Conservation (phyloP, 441 rosid genomes). For the Bruguiera hainesii region DNA sequence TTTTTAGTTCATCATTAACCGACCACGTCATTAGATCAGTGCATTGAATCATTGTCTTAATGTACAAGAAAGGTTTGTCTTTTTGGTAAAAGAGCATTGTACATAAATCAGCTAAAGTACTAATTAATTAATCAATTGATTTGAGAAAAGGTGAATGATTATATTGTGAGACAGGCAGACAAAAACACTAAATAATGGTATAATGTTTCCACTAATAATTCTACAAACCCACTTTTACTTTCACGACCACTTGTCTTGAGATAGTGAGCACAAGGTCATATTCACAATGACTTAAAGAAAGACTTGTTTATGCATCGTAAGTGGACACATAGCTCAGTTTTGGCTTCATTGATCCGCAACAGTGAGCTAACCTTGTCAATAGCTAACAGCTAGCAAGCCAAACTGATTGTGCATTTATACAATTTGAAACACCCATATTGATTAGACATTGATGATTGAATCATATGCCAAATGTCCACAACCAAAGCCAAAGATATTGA, state of each 20-base stretch:
- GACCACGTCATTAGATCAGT: conserved; percentile 17
- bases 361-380: no score
- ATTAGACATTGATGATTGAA: no score
- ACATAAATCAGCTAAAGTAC: neutral
- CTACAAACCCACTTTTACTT: conserved; percentile 1
- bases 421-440: no score
- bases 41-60: conserved; percentile 10
- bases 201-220: conserved; percentile 11
- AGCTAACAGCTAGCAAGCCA: no score
- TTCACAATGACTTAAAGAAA: conserved; percentile 2
- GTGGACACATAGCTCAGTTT: neutral
- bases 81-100: neutral
- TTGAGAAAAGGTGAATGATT: neutral
- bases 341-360: neutral
- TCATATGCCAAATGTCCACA: no score
- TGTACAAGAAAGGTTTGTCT: neutral
- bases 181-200: conserved; percentile 6
- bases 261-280: neutral
- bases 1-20: neutral
- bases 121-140: neutral
- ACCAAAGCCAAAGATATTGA: no score
- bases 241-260: neutral
- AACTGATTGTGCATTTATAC: no score
- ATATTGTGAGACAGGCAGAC: conserved; percentile 20
- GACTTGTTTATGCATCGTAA: neutral